Evolutionary conservation across 1,139 yeast species (phyloP).

Genomic region (Scheffersomyces insectosa): DNA sequence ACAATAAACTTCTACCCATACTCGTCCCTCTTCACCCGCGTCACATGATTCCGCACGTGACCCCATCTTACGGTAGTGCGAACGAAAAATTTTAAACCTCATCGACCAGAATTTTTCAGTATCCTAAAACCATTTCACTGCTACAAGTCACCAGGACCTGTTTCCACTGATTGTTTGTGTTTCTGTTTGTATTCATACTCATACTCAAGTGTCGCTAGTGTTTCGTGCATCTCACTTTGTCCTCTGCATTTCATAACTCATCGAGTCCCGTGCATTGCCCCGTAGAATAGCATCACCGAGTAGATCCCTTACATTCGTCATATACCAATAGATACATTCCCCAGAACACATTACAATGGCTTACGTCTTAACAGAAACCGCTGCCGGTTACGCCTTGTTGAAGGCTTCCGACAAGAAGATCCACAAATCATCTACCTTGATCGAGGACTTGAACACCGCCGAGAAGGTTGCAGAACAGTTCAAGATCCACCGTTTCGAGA

Average conservation of each 20-base stretch:
- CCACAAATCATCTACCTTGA: constrained; percentile 74
- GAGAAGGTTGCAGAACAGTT: constrained; percentile 79
- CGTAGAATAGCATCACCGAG: too few species aligned
- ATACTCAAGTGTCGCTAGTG: too few species aligned
- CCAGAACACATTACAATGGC: constrained; percentile 55
- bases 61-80: neutral
- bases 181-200: too few species aligned
- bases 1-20: too few species aligned
- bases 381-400: constrained; percentile 97
- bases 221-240: too few species aligned
- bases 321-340: neutral
- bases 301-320: too few species aligned
- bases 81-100: constrained; percentile 21
- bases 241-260: too few species aligned
- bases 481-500: constrained; percentile 93
- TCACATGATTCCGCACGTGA: too few species aligned
- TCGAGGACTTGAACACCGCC: constrained; percentile 78
- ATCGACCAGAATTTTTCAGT: constrained; percentile 18
- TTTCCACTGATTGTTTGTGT: too few species aligned
- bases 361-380: constrained; percentile 93
- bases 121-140: too few species aligned
- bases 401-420: constrained; percentile 98
- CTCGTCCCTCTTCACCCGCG: neutral
- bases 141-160: too few species aligned
- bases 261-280: too few species aligned